Evolutionary conservation across 768 basidiomycete genomes (phyloP), one percentile per base, ranked within the genome.

Genomic region (Omphalotus guepiniiformis): DNA sequence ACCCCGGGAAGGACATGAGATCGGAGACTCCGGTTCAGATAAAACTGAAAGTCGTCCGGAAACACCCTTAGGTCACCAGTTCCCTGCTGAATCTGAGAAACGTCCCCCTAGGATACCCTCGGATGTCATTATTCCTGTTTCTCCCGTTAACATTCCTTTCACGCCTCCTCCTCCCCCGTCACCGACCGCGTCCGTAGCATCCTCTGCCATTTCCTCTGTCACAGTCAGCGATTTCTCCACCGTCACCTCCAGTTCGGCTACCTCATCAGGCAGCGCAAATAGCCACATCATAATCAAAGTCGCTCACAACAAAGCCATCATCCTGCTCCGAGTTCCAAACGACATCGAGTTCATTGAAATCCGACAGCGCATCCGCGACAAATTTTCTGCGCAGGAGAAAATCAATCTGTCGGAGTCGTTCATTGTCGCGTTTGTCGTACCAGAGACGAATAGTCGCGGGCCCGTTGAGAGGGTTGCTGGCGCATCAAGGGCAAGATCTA

Each of bases 381-480:
- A 87, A 56, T 82, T 89, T 57, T 71, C 75, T n/a, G 69, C 72
- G 19, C 76, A 81, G 55, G 83, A 82, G 60, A 74, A 73, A 39
- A 54, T 81, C 35, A 67, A 72, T 11, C 74, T 88, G 19, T 71
- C 72, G 0, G 65, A 72, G 6, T 63, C 70, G 1, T 88, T 88
- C 58, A 72, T 70, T 6, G 63, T 88, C 26, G 78, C 76, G 16
- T 74, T 80, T 53, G 57, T 76, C 39, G 69, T 78, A 46, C 72
- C 73, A 18, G 28, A 56, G 47, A 26, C 56, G 7, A 43, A 52
- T n/a, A n/a, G n/a, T n/a, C n/a, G n/a, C n/a, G n/a, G n/a, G n/a
- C n/a, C n/a, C n/a, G n/a, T n/a, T n/a, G n/a, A n/a, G n/a, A n/a
- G n/a, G n/a, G n/a, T n/a, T n/a, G n/a, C n/a, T n/a, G n/a, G n/a